phyloP scores from a whole-genome alignment of 768 basidiomycete genomes.

The Mrakia blollopis region DNA sequence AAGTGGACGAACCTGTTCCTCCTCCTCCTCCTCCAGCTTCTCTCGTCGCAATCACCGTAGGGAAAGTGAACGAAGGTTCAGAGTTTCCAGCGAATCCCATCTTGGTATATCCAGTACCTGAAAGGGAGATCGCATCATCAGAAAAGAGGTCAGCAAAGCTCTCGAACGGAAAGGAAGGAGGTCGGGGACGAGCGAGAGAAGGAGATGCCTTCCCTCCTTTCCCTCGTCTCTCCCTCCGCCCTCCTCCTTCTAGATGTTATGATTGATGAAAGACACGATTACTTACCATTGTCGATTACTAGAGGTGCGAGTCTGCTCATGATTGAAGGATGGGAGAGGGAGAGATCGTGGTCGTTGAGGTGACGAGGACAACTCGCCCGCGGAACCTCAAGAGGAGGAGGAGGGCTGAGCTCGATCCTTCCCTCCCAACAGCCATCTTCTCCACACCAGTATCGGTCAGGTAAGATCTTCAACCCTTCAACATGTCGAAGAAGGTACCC shows the following conservation, averaged over 20 bases:
- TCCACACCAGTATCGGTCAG: background rate
- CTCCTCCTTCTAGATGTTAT: background rate
- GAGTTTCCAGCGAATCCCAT: constrained; percentile 98
- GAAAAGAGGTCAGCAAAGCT: background rate
- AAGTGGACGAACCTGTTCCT: constrained; percentile 43
- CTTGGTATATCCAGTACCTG: constrained; percentile 81
- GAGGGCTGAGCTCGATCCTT: background rate
- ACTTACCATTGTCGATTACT: constrained; percentile 84
- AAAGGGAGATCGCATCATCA: background rate
- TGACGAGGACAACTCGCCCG: background rate
- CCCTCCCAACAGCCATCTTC: background rate
- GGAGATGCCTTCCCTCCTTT: background rate
- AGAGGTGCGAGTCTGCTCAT: constrained; percentile 90
- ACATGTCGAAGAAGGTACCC: background rate
- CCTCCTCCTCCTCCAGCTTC: constrained; percentile 44
- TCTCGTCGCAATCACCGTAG: constrained; percentile 91
- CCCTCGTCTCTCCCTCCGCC: background rate
- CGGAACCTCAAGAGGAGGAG: background rate
- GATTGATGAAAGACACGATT: background rate
- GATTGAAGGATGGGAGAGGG: background rate
- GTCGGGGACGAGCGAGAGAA: background rate
- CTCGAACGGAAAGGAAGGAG: background rate
- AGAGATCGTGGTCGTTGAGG: background rate
- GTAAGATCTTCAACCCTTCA: background rate
- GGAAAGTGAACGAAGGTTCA: constrained; percentile 98